A percentile compares a stretch with the other conserved stretches of the same genome.
Evolutionary conservation across 352 stramenopile species (phyloP).

Genomic region (Pythium insidiosum): DNA sequence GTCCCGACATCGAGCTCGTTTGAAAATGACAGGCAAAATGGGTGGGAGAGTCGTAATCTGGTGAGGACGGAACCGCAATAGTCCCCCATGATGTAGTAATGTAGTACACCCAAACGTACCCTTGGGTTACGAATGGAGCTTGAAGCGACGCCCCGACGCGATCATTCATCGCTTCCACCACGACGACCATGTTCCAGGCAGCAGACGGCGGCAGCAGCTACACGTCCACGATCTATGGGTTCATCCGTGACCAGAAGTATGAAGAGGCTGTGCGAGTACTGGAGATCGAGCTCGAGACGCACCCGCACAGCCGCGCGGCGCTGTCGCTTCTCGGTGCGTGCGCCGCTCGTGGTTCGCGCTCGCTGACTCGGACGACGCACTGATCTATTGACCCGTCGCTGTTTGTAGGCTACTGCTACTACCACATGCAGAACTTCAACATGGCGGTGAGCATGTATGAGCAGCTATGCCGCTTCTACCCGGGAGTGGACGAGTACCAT

Average conservation of each 20-base stretch:
- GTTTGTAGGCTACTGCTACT: conserved; percentile 90
- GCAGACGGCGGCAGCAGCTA: conserved; percentile 78
- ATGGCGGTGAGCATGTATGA: conserved; percentile 92
- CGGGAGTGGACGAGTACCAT: conserved; percentile 93
- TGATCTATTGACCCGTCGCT: neutral
- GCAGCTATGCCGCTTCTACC: conserved; percentile 89
- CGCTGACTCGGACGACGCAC: neutral
- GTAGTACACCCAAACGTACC: neutral
- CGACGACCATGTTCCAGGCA: conserved; percentile 48
- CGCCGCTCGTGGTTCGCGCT: neutral
- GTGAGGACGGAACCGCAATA: neutral
- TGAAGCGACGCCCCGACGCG: neutral
- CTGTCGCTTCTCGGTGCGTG: conserved; percentile 86
- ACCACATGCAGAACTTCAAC: conserved; percentile 92
- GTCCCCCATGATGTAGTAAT: neutral
- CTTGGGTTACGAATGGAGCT: neutral
- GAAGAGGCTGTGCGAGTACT: conserved; percentile 90
- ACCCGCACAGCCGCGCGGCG: conserved; percentile 87
- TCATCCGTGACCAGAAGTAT: conserved; percentile 93
- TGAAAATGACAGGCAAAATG: no score
- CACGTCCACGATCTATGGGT: conserved; percentile 92
- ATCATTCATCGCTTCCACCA: neutral
- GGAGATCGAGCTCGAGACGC: conserved; percentile 89
- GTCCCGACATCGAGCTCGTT: conserved; percentile 9
- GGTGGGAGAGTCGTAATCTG: neutral